Percentiles rank a stretch among this genome's conserved stretches.
These are phyloP conservation scores for Elsinoe perseae DNA, from an alignment of 2,329 filamentous ascomycete genomes.

Conservation along the genomic window DNA sequence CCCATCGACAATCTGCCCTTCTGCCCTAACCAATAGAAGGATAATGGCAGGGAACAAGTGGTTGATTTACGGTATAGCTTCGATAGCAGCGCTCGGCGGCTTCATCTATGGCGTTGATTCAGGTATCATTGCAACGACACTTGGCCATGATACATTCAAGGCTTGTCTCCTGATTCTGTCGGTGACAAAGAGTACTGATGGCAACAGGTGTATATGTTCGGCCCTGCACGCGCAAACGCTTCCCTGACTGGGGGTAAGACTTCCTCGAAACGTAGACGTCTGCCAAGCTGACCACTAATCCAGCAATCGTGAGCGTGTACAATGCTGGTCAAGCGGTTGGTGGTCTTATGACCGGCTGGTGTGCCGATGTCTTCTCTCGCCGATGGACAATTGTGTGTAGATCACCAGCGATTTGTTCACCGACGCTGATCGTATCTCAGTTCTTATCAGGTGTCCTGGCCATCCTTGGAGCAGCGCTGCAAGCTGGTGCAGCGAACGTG, in stretches of 20 bases:
- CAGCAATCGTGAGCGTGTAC: constrained; percentile 27
- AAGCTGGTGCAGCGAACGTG: constrained; percentile 18
- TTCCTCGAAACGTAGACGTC: background rate
- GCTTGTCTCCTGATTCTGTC: background rate
- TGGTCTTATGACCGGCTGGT: constrained; percentile 27
- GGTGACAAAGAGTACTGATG: background rate
- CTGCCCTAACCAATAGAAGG: background rate
- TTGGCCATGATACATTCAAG: constrained; percentile 30
- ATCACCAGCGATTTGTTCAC: background rate
- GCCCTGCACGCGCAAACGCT: constrained; percentile 24
- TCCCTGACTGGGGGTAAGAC: constrained; percentile 23
- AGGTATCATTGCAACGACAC: constrained; percentile 31
- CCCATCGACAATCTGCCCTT: background rate
- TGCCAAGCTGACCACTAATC: too few species aligned
- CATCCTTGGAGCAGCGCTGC: constrained; percentile 24
- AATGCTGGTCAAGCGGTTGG: constrained; percentile 31
- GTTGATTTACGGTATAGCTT: constrained; percentile 7
- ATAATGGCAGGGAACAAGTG: constrained; percentile 5
- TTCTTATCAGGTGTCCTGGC: constrained; percentile 11
- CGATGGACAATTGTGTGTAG: constrained; percentile 27
- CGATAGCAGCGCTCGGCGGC: constrained; percentile 2
- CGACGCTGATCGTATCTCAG: background rate
- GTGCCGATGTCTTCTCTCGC: constrained; percentile 31
- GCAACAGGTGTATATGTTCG: constrained; percentile 26
- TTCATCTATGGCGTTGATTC: constrained; percentile 15